Evolutionary conservation across 2,329 filamentous ascomycete species (phyloP), one percentile per base, ranked within the genome.

Genomic region (Aspergillus piperis): DNA sequence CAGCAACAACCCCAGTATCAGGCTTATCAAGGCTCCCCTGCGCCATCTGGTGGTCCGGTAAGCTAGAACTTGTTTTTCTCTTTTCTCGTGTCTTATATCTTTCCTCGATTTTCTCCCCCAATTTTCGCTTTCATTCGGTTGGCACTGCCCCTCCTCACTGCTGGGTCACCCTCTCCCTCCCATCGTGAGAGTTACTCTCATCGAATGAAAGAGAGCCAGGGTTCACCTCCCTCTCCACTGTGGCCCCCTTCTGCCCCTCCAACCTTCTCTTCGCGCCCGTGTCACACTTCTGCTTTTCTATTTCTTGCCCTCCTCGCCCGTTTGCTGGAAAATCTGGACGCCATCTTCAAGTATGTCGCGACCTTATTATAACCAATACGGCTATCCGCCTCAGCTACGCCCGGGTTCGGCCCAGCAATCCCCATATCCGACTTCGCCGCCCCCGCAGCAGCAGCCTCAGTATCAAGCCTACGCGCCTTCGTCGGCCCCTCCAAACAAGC

Each of bases 21-120:
- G 77, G 80, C 84, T 65, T 86, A 83, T 71, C 80, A 79, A 67
- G 80, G 79, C 68, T 59, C 64, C 55, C 69, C 71, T 61, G 66
- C 69, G 49, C 55, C 68, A 54, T 68, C 70, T 62, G 70, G 69
- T 66, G 62, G 60, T 58, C 67, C 74, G 71, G 75, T 78, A 78
- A 74, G 75, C 71, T 65, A 61, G 54, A 61, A 38, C 61, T 64
- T 56, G 61, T 62, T 63, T 56, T 63, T 42, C 57, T 58, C 60
- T 3, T 50, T 62, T 51, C 49, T 47, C 27, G 27, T 30, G 27
- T 62, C 32, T 42, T 38, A 10, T 54, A 25, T 56, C 52, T 38
- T 36, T 58, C 57, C 36, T 27, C 54, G 25, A 27, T 27, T 51
- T 54, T 13, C 23, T 47, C 50, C 21, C 27, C 38, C 57, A 25